These are phyloP conservation scores for Triticum turgidum DNA, from an alignment of 176 grass and related monocot species.

Conservation along the genomic window DNA sequence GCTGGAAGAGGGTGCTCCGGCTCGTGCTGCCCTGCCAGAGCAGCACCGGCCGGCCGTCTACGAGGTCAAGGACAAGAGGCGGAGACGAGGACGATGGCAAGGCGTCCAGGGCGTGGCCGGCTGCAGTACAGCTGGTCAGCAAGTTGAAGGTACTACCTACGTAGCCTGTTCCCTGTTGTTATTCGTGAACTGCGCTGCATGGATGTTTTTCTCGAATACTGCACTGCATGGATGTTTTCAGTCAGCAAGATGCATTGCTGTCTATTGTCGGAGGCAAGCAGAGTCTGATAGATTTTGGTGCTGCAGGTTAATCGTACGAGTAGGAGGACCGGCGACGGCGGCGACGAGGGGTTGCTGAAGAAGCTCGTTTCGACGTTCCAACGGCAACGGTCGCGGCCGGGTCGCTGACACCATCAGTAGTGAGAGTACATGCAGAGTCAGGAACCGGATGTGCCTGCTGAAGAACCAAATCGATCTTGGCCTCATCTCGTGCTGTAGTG, in stretches of 20 bases:
- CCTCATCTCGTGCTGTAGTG: background rate
- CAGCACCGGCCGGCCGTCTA: background rate
- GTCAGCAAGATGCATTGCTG: background rate
- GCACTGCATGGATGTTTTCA: background rate
- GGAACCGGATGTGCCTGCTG: background rate
- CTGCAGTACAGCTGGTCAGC: conserved; percentile 17
- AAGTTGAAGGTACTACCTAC: background rate
- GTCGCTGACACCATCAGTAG: background rate
- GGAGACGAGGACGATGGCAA: background rate
- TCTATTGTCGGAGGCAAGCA: too few species aligned
- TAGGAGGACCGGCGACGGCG: background rate
- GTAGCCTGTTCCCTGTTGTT: background rate
- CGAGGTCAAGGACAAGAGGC: background rate
- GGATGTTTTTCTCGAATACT: background rate
- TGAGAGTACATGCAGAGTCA: background rate
- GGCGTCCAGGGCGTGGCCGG: conserved; percentile 15
- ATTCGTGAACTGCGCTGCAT: background rate
- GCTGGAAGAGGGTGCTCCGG: conserved; percentile 38
- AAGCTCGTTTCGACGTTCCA: conserved; percentile 3
- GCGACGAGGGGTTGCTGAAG: background rate
- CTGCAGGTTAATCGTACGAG: background rate
- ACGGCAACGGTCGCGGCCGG: background rate
- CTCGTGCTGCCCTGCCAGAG: conserved; percentile 19
- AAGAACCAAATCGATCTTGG: background rate
- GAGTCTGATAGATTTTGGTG: background rate